Conservation (phyloP, 768 basidiomycete genomes). For the Coprinopsis cinerea region DNA sequence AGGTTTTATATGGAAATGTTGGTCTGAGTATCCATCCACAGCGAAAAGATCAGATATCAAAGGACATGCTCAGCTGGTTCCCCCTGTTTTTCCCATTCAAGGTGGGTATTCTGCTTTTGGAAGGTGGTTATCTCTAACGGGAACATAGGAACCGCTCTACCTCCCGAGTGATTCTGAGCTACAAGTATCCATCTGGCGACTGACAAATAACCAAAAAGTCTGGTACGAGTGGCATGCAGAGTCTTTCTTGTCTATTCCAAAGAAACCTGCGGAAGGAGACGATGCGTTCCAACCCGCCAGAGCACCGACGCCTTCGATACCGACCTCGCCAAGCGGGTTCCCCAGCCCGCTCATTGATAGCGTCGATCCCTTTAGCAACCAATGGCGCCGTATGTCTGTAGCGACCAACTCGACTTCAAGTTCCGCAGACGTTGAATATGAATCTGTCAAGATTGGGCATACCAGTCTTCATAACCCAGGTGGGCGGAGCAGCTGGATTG, state of each 20-base stretch:
- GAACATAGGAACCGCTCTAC: constrained; percentile 82
- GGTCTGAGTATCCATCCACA: constrained; percentile 93
- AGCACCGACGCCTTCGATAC: constrained; percentile 15
- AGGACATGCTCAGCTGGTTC: constrained; percentile 99
- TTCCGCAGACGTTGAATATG: constrained; percentile 20
- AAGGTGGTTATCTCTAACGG: constrained; percentile 7
- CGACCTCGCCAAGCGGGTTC: constrained; percentile 21
- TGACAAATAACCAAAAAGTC: constrained; percentile 82
- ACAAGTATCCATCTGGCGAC: constrained; percentile 89
- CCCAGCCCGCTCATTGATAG: constrained; percentile 73
- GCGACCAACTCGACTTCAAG: neutral
- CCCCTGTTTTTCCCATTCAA: constrained; percentile 94
- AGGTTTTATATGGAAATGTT: constrained; percentile 78
- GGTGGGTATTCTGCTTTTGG: constrained; percentile 35
- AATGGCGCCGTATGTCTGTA: constrained; percentile 1
- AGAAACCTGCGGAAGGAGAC: constrained; percentile 24
- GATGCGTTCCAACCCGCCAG: constrained; percentile 20
- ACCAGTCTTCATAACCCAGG: constrained; percentile 88
- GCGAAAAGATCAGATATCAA: constrained; percentile 77
- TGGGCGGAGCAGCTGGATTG: constrained; percentile 92
- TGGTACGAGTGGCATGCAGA: constrained; percentile 99
- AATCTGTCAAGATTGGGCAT: constrained; percentile 88
- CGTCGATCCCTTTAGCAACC: constrained; percentile 25
- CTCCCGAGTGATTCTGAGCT: constrained; percentile 90
- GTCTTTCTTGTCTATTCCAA: constrained; percentile 70